Percentiles rank a stretch among this genome's conserved stretches.
Conservation (phyloP, 768 basidiomycete genomes). For the Termitomyces sp. region DNA sequence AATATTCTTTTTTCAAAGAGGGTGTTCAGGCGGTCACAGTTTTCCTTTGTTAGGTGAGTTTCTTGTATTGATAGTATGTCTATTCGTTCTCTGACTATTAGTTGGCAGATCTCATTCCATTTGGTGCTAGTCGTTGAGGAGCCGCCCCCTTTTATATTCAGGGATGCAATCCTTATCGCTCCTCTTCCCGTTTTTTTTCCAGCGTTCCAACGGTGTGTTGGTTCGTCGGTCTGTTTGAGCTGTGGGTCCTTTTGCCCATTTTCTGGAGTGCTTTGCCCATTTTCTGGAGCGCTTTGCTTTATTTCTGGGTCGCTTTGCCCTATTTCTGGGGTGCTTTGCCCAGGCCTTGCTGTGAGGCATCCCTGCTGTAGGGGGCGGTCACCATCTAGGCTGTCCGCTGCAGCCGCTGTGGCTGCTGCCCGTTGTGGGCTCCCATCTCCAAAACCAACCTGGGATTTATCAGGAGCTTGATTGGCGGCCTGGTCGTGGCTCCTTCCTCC, state of each 20-base stretch:
- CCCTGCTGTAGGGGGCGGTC: neutral
- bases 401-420: neutral
- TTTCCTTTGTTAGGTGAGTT: neutral
- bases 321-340: too few relatives aligned
- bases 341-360: neutral
- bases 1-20: neutral
- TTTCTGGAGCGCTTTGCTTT: too few relatives aligned
- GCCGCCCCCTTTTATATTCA: neutral
- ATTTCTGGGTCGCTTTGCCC: too few relatives aligned
- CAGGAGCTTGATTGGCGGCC: too few relatives aligned
- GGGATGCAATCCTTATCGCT: neutral
- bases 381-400: too few relatives aligned
- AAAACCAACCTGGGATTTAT: too few relatives aligned
- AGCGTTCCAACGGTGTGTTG: neutral
- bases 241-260: neutral
- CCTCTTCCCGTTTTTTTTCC: neutral
- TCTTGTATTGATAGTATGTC: neutral
- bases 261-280: too few relatives aligned
- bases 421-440: too few relatives aligned
- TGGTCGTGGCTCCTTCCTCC: too few relatives aligned
- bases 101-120: neutral
- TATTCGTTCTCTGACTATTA: neutral
- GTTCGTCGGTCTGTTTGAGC: neutral
- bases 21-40: too few relatives aligned
- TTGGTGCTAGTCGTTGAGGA: neutral